Evolutionary conservation across 108 stramenopile genomes (phyloP), one percentile per base, ranked within the genome.

Genomic region (Aurantiochytrium sp.): DNA sequence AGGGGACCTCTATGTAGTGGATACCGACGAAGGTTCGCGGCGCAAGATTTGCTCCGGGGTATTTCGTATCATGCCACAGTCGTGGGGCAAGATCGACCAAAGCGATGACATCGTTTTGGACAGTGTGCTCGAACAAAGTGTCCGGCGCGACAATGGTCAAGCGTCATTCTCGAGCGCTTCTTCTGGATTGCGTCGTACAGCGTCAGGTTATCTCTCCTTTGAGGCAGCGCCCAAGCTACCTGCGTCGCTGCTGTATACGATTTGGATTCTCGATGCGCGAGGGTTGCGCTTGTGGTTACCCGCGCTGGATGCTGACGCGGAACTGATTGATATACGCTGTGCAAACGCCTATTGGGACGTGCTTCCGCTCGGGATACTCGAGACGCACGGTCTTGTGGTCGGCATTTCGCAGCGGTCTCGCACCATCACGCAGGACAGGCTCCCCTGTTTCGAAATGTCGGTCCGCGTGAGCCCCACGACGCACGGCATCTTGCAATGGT

Each of bases 371-470:
- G 76, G 76, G 12, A 45, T 83, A 6, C 28, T 83, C n/a, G 76
- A 83, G 51, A 83, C 49, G 12, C 76, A 83, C 23, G 76, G 76
- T 8, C 51, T 83, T 12, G 76, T 83, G 19, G 76, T 83, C n/a
- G 76, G 76, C 49, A 83, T 83, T 4, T 83, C 76, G 45, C 76
- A 83, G 76, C 76, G 76, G 12, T 83, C 76, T 6, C 45, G 76
- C n/a, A 53, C 12, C 51, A 83, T 83, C 51, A 83, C 76, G 25
- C 45, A 83, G 51, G 49, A 83, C n/a, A 47, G 28, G 49, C 51
- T 83, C 3, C 76, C 76, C 1, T 83, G 76, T 45, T 83, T 25
- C 51, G 76, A 83, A 53, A 83, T 83, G 49, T 83, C 18, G 0
- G 51, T 83, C 28, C 76, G 76, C 45, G 51, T 83, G 49, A 83